Percentiles rank a stretch among this genome's conserved stretches.
Conservation (phyloP, 129 eudicot genomes). For the Artemisia argyi region DNA sequence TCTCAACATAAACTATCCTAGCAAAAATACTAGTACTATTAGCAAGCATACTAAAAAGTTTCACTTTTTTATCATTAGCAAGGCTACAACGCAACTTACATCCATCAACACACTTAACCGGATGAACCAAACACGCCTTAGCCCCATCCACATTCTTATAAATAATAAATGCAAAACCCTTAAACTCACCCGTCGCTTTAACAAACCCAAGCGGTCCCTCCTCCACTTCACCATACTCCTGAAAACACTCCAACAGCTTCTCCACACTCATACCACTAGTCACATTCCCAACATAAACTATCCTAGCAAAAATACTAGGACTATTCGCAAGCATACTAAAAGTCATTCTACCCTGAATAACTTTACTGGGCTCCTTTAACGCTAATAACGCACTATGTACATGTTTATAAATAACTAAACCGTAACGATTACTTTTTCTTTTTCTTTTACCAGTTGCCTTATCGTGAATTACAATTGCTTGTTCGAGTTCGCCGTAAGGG, state of each 20-base stretch:
- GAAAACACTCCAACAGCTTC: constrained; percentile 48
- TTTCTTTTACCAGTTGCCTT: constrained; percentile 36
- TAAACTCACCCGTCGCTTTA: constrained; percentile 60
- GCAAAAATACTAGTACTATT: too few species aligned
- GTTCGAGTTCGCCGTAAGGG: constrained; percentile 59
- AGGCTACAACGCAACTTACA: constrained; percentile 47
- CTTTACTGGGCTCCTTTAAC: constrained; percentile 71
- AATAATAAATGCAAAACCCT: constrained; percentile 61
- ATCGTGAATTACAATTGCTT: constrained; percentile 48
- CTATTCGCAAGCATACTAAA: constrained; percentile 37
- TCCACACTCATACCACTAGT: constrained; percentile 47
- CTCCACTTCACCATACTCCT: constrained; percentile 65
- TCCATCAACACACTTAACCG: constrained; percentile 39
- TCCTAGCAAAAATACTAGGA: not conserved
- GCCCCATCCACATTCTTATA: constrained; percentile 60
- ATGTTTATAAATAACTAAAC: constrained; percentile 78
- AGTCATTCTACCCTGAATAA: constrained; percentile 72
- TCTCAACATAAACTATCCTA: too few species aligned
- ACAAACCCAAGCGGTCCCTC: constrained; percentile 71
- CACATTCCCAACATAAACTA: constrained; percentile 32
- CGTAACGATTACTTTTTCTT: constrained; percentile 80
- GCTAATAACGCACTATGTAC: constrained; percentile 68
- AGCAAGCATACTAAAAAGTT: too few species aligned
- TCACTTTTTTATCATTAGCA: constrained; percentile 41
- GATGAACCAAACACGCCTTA: constrained; percentile 51